phyloP scores from a whole-genome alignment of 805 yeast genomes.

The Naumovozyma dairenensis region DNA sequence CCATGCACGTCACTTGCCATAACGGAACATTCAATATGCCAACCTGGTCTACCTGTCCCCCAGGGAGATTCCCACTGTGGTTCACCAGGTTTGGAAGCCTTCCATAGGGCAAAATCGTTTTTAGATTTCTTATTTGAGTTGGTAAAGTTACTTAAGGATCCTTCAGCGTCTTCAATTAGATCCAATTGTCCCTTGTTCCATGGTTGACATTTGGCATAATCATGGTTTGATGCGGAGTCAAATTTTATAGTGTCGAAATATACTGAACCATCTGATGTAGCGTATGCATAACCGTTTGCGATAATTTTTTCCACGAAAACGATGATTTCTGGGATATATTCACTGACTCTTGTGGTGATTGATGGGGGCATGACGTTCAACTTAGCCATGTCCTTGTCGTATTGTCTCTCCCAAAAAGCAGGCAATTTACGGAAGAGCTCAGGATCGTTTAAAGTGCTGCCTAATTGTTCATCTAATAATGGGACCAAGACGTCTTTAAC shows the following conservation, averaged over 20 bases:
- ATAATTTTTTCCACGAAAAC: slow-evolving; percentile 68
- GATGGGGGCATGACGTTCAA: slow-evolving; percentile 80
- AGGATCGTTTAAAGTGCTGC: slow-evolving; percentile 75
- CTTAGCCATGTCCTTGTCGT: slow-evolving; percentile 72
- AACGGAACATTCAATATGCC: slow-evolving; percentile 99
- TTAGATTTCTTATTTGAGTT: slow-evolving; percentile 51
- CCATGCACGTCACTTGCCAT: slow-evolving; percentile 93
- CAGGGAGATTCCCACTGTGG: slow-evolving; percentile 93
- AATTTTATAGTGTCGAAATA: slow-evolving; percentile 84
- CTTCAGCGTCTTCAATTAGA: slow-evolving; percentile 90
- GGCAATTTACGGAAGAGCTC: slow-evolving; percentile 73
- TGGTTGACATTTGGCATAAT: slow-evolving; percentile 93
- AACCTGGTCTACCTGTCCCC: slow-evolving; percentile 98
- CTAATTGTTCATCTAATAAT: slow-evolving; percentile 58
- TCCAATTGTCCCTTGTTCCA: slow-evolving; percentile 90
- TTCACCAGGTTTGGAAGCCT: slow-evolving; percentile 92
- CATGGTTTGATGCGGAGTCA: slow-evolving; percentile 62
- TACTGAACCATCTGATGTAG: slow-evolving; percentile 84
- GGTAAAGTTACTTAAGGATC: slow-evolving; percentile 47
- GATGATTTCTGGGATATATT: slow-evolving; percentile 88
- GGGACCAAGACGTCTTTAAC: slow-evolving; percentile 75
- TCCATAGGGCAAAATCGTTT: slow-evolving; percentile 95
- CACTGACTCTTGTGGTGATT: slow-evolving; percentile 88
- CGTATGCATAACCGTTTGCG: slow-evolving; percentile 72
- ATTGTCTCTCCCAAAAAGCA: slow-evolving; percentile 80